phyloP scores from a whole-genome alignment of 192 early-diverging fungal genomes.

The Podila verticillata region DNA sequence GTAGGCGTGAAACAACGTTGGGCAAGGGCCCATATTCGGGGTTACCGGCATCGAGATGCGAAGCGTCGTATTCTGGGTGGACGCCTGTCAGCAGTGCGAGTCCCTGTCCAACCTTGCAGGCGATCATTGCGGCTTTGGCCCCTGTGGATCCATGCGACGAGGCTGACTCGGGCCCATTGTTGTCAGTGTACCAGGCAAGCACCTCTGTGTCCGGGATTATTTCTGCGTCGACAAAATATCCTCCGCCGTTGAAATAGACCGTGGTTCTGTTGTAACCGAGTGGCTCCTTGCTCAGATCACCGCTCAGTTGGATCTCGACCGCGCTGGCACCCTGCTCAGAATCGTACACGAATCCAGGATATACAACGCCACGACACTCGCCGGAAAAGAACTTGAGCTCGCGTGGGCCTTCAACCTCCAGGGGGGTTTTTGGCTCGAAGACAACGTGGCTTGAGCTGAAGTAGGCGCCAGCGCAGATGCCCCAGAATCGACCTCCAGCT shows the following conservation, averaged over 20 bases:
- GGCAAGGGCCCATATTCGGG: slow-evolving; percentile 61
- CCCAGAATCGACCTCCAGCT: slow-evolving; percentile 87
- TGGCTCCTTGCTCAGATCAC: neutral
- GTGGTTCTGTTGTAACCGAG: slow-evolving; percentile 32
- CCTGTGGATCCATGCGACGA: slow-evolving; percentile 1
- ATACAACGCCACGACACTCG: slow-evolving; percentile 76
- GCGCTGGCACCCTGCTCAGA: slow-evolving; percentile 38
- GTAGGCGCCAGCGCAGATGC: slow-evolving; percentile 93
- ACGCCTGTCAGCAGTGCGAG: slow-evolving; percentile 79
- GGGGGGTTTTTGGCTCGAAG: slow-evolving; percentile 75
- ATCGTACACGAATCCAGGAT: slow-evolving; percentile 86
- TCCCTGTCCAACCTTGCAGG: slow-evolving; percentile 73
- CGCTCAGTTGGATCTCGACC: slow-evolving; percentile 8
- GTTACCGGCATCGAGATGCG: slow-evolving; percentile 56
- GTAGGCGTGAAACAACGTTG: slow-evolving; percentile 58
- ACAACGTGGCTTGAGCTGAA: slow-evolving; percentile 76
- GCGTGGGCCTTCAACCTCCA: slow-evolving; percentile 78
- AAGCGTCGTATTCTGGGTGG: slow-evolving; percentile 85
- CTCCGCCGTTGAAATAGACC: slow-evolving; percentile 80
- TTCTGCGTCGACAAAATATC: slow-evolving; percentile 66
- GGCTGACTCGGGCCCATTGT: neutral
- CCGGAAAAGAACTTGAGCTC: slow-evolving; percentile 79
- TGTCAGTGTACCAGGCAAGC: slow-evolving; percentile 41
- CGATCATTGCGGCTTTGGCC: slow-evolving; percentile 70
- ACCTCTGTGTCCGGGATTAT: slow-evolving; percentile 41